Percentiles rank a stretch among this genome's conserved stretches.
Evolutionary conservation across 345 rosid genomes (phyloP).

Genomic region (Odontarrhena argentea): DNA sequence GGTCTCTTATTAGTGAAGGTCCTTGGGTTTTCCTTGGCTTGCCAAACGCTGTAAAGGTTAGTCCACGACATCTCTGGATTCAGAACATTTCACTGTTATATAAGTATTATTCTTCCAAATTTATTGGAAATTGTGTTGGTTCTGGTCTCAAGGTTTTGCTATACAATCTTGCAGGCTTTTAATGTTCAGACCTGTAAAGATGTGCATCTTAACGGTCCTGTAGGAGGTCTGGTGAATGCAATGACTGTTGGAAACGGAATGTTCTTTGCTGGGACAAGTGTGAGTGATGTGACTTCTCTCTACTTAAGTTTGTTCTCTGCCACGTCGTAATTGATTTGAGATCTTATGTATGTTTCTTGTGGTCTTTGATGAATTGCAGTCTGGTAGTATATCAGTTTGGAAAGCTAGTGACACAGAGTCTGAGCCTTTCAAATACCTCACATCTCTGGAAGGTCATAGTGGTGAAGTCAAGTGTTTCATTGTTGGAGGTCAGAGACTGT

Average conservation of each 20-base stretch:
- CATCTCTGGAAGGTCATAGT: constrained; percentile 45
- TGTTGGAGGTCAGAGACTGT: constrained; percentile 40
- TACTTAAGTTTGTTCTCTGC: neutral
- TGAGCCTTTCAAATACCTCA: constrained; percentile 41
- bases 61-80: neutral
- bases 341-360: neutral
- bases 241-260: constrained; percentile 44
- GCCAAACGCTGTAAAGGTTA: constrained; percentile 57
- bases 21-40: constrained; percentile 68
- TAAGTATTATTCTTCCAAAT: neutral
- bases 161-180: constrained; percentile 49
- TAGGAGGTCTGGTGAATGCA: constrained; percentile 53
- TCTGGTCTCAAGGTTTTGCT: constrained; percentile 8
- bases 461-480: constrained; percentile 41
- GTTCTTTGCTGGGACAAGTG: constrained; percentile 69
- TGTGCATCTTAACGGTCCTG: constrained; percentile 44
- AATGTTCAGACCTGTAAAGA: constrained; percentile 46
- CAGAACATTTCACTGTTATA: neutral
- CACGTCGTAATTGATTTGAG: neutral
- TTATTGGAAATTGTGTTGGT: neutral
- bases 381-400: constrained; percentile 52
- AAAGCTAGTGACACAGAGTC: constrained; percentile 35
- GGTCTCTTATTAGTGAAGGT: constrained; percentile 56
- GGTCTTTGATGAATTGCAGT: constrained; percentile 37
- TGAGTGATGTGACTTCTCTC: constrained; percentile 28